Percentiles rank a stretch among this genome's conserved stretches.
phyloP scores from a whole-genome alignment of 371 early-diverging fungal genomes.

The Parasitella parasitica region DNA sequence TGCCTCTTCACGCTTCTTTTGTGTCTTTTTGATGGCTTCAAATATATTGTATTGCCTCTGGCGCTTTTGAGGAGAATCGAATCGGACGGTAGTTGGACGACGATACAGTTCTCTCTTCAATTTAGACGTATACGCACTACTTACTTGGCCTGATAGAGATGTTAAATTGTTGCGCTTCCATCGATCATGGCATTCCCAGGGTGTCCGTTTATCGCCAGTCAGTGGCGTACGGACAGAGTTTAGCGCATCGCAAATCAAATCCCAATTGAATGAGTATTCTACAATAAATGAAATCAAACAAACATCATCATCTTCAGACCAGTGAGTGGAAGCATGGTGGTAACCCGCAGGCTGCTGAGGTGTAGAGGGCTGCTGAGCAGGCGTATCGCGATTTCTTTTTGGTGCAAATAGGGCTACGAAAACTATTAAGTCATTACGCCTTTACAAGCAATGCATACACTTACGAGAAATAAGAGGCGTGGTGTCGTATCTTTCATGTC shows the following conservation, averaged over 20 bases:
- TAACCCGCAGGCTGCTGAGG: slow-evolving; percentile 37
- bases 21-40: slow-evolving; percentile 50
- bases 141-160: slow-evolving; percentile 46
- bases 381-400: slow-evolving; percentile 50
- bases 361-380: slow-evolving; percentile 43
- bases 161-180: slow-evolving; percentile 51
- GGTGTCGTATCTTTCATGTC: slow-evolving; percentile 28
- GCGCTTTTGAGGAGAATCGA: slow-evolving; percentile 28
- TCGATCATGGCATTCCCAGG: slow-evolving; percentile 69
- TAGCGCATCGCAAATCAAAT: slow-evolving; percentile 61
- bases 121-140: slow-evolving; percentile 14
- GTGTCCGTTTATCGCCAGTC: slow-evolving; percentile 55
- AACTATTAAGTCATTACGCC: background rate
- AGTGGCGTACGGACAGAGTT: slow-evolving; percentile 56
- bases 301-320: slow-evolving; percentile 74
- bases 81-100: slow-evolving; percentile 24
- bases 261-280: slow-evolving; percentile 72
- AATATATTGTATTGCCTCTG: slow-evolving; percentile 37
- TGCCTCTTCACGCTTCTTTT: slow-evolving; percentile 44
- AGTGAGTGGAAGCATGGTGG: slow-evolving; percentile 33
- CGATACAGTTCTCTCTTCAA: slow-evolving; percentile 25
- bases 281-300: slow-evolving; percentile 56
- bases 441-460: no score
- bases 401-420: slow-evolving; percentile 45
- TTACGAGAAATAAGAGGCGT: slow-evolving; percentile 31